These are phyloP conservation scores for Eugenia klotzschiana DNA, from an alignment of 441 rosid genomes.

Conservation along the genomic window DNA sequence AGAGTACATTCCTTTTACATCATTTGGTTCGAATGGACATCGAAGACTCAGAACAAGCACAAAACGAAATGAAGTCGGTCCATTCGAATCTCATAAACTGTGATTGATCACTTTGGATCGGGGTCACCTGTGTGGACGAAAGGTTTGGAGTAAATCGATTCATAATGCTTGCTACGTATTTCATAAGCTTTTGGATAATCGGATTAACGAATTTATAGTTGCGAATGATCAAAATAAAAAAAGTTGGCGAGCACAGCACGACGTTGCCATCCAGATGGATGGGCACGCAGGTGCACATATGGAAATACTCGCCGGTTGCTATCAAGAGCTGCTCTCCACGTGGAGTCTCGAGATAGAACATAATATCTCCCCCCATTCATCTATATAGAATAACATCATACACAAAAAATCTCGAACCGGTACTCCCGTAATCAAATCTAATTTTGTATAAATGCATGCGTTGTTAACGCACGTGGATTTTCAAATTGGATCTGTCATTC, in stretches of 20 bases:
- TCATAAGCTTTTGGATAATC: not conserved
- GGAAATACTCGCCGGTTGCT: not conserved
- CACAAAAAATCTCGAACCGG: not conserved
- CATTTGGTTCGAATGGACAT: too few relatives aligned
- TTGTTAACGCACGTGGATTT: not conserved
- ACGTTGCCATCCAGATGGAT: not conserved
- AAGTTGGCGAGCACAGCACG: not conserved
- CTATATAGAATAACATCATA: rapidly evolving
- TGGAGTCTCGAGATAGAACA: not conserved
- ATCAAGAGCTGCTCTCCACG: not conserved
- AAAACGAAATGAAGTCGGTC: not conserved
- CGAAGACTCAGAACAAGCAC: not conserved
- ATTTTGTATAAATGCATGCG: not conserved
- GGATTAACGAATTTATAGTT: rapidly evolving
- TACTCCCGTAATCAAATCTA: not conserved
- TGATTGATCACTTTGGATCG: rapidly evolving
- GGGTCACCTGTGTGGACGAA: not conserved
- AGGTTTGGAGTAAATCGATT: not conserved
- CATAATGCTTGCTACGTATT: not conserved
- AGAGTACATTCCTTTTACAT: not conserved
- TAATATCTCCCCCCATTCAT: not conserved
- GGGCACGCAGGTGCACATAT: not conserved
- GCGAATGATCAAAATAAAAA: not conserved
- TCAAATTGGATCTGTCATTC: not conserved
- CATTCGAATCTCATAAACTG: not conserved